phyloP scores from a whole-genome alignment of 305 asterid genomes.

The Fraxinus sp. region DNA sequence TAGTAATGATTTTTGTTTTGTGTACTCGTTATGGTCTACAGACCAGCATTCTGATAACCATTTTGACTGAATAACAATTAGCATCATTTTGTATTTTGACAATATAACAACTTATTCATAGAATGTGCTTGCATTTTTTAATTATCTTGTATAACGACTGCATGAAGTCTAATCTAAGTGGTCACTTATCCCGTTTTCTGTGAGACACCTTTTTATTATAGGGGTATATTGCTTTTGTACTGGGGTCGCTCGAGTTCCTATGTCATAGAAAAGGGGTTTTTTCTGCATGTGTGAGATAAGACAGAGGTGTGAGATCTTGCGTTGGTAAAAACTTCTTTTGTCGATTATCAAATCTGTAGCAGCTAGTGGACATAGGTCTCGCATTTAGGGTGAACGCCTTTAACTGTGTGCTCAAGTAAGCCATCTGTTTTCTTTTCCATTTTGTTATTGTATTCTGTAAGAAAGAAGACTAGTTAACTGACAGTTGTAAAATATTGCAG shows the following conservation, averaged over 20 bases:
- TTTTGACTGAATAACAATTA: not conserved
- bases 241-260: not conserved
- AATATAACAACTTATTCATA: not conserved
- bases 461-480: not conserved
- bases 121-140: constrained; percentile 1
- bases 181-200: not conserved
- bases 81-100: not conserved
- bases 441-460: not conserved
- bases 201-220: not conserved
- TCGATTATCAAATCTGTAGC: not conserved
- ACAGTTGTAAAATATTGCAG: not conserved
- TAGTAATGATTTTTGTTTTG: not conserved
- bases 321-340: not conserved
- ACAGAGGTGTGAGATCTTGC: not conserved
- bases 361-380: not conserved
- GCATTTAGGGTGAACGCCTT: not conserved
- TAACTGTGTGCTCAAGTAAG: not conserved
- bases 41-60: not conserved
- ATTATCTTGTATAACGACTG: not conserved
- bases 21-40: not conserved
- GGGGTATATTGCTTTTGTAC: not conserved
- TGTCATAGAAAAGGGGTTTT: not conserved
- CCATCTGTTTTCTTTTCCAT: not conserved
- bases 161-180: not conserved
- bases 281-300: not conserved